Conservation (phyloP, 2,329 filamentous ascomycete species). For the Eutypella sp. region DNA sequence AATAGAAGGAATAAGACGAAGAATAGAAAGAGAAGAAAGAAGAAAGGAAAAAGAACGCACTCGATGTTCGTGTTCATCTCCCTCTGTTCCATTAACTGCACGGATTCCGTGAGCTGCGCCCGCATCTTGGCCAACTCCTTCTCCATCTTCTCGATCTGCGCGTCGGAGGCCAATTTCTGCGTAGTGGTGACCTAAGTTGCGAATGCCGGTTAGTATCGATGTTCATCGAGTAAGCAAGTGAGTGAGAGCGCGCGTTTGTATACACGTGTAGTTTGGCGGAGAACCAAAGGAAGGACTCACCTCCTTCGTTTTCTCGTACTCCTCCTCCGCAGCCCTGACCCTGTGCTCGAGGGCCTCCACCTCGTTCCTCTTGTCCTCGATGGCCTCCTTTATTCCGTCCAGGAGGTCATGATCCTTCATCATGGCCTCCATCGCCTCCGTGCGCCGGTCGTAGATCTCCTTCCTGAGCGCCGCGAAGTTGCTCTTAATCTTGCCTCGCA, state of each 20-base stretch:
- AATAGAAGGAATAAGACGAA: neutral
- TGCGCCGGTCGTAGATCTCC: constrained; percentile 86
- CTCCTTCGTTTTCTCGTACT: constrained; percentile 92
- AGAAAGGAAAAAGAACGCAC: constrained; percentile 44
- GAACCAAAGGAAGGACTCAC: no score
- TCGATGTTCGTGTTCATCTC: constrained; percentile 97
- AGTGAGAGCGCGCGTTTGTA: no score
- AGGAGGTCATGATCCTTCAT: constrained; percentile 92
- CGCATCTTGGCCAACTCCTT: constrained; percentile 96
- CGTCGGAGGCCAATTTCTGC: constrained; percentile 82
- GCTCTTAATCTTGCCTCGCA: constrained; percentile 76
- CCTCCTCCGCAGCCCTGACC: constrained; percentile 81
- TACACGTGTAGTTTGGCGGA: no score
- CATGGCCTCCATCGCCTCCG: constrained; percentile 77
- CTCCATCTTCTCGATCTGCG: constrained; percentile 98
- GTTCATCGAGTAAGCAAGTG: no score
- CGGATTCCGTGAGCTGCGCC: constrained; percentile 73
- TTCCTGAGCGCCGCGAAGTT: constrained; percentile 75
- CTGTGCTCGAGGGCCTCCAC: constrained; percentile 88
- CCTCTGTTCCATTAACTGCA: constrained; percentile 87
- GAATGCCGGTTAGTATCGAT: constrained; percentile 8
- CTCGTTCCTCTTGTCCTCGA: constrained; percentile 91
- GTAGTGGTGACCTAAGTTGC: constrained; percentile 56
- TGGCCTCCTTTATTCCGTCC: constrained; percentile 91
- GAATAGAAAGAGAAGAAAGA: constrained; percentile 1